These are phyloP conservation scores for Ceratocystis cubensis DNA, from an alignment of 2,329 filamentous ascomycete species.

Conservation along the genomic window DNA sequence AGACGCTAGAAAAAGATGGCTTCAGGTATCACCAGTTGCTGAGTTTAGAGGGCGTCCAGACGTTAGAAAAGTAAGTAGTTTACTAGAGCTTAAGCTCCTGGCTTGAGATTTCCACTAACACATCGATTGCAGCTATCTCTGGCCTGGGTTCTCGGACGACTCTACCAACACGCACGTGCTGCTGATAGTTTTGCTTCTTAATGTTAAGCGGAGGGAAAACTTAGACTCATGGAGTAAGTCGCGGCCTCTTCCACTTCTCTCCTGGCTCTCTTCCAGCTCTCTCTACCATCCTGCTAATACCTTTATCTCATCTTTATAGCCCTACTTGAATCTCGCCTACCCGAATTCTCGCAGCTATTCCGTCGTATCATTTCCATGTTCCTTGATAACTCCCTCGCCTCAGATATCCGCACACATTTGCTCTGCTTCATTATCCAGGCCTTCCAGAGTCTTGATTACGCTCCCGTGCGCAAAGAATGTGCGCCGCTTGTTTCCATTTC, in stretches of 20 bases:
- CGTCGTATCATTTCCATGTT: slow-evolving; percentile 80
- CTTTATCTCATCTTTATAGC: slow-evolving; percentile 33
- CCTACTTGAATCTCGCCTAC: slow-evolving; percentile 61
- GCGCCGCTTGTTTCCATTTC: slow-evolving; percentile 88
- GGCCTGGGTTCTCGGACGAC: slow-evolving; percentile 83
- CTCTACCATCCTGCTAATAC: slow-evolving; percentile 14
- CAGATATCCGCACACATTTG: slow-evolving; percentile 63
- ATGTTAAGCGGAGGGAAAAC: slow-evolving; percentile 77
- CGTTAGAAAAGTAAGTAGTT: slow-evolving; percentile 60
- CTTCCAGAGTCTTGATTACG: slow-evolving; percentile 85
- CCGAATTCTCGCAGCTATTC: slow-evolving; percentile 81
- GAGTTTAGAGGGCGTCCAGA: slow-evolving; percentile 77
- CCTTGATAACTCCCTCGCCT: slow-evolving; percentile 55
- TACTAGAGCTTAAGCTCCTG: not conserved
- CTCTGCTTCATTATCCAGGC: slow-evolving; percentile 80
- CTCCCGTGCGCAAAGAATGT: slow-evolving; percentile 86
- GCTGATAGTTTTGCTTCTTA: slow-evolving; percentile 71
- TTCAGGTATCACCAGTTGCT: slow-evolving; percentile 69
- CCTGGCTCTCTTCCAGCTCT: not conserved
- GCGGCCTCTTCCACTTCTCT: not conserved
- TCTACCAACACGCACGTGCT: slow-evolving; percentile 86
- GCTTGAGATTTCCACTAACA: slow-evolving; percentile 23
- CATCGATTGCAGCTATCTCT: slow-evolving; percentile 61
- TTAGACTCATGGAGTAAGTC: slow-evolving; percentile 70
- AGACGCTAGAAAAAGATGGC: slow-evolving; percentile 65